phyloP scores from a whole-genome alignment of 768 basidiomycete species.

The Collybia sordida region DNA sequence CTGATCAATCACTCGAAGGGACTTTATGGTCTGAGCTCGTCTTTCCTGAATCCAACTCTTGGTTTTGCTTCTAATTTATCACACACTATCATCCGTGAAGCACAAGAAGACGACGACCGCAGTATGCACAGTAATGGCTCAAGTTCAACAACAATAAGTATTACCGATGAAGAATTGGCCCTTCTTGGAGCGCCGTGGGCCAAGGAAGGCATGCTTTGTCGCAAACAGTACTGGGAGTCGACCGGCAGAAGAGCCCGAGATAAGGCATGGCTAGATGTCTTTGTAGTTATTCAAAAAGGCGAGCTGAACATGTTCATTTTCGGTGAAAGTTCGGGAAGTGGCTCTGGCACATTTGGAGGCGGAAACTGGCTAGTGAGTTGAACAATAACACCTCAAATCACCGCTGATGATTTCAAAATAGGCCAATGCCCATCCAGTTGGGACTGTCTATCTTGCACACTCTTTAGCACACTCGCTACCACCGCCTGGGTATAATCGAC shows the following conservation, averaged over 20 bases:
- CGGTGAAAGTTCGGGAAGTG: conserved; percentile 68
- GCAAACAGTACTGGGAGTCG: conserved; percentile 93
- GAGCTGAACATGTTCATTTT: conserved; percentile 96
- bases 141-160: conserved; percentile 73
- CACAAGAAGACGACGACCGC: conserved; percentile 85
- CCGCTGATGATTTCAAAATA: conserved; percentile 27
- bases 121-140: conserved; percentile 67
- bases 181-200: conserved; percentile 97
- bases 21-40: conserved; percentile 60
- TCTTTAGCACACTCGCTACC: conserved; percentile 86
- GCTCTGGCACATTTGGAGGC: conserved; percentile 76
- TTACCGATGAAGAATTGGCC: conserved; percentile 94
- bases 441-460: conserved; percentile 83
- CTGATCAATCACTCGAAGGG: conserved; percentile 34
- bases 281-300: conserved; percentile 94
- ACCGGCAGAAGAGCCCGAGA: conserved; percentile 82
- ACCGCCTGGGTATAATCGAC: conserved; percentile 86
- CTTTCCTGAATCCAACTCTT: conserved; percentile 81
- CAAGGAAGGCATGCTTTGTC: conserved; percentile 94
- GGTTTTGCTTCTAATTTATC: conserved; percentile 97
- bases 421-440: conserved; percentile 86
- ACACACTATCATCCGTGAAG: conserved; percentile 93
- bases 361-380: conserved; percentile 95
- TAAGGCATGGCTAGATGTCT: conserved; percentile 92
- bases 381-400: neutral